Evolutionary conservation across 2,329 filamentous ascomycete species (phyloP).

Genomic region (Ciborinia camelliae): DNA sequence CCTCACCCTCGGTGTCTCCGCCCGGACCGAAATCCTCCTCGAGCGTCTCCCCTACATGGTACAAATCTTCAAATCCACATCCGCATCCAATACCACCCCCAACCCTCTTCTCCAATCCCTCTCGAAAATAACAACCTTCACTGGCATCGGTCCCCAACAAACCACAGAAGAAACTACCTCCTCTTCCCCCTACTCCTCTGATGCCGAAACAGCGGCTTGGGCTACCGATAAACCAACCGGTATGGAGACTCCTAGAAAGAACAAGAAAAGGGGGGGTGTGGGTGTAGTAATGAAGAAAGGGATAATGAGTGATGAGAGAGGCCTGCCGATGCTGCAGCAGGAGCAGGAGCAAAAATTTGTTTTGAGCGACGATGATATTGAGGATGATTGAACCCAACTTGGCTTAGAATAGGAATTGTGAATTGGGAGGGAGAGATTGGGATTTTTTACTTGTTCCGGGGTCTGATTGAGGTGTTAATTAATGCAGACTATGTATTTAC

Average conservation of each 20-base stretch:
- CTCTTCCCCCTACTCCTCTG: too few relatives aligned
- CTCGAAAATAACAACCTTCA: slow-evolving; percentile 3
- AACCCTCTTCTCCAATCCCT: slow-evolving; percentile 6
- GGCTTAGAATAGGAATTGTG: too few relatives aligned
- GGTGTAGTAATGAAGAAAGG: slow-evolving; percentile 31
- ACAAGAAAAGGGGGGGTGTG: slow-evolving; percentile 20
- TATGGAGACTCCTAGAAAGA: slow-evolving; percentile 47
- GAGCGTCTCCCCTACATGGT: slow-evolving; percentile 85
- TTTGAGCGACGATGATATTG: slow-evolving; percentile 81
- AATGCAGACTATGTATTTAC: neutral
- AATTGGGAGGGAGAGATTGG: too few relatives aligned
- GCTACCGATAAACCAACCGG: slow-evolving; percentile 59
- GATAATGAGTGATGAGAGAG: slow-evolving; percentile 21
- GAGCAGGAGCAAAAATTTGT: slow-evolving; percentile 60
- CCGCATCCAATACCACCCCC: neutral
- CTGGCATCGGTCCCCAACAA: slow-evolving; percentile 5
- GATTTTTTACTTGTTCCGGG: neutral
- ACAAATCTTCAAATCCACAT: slow-evolving; percentile 50
- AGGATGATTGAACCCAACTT: slow-evolving; percentile 49
- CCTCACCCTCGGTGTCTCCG: slow-evolving; percentile 58
- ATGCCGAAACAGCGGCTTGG: slow-evolving; percentile 48
- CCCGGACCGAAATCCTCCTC: slow-evolving; percentile 71
- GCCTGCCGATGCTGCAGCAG: slow-evolving; percentile 25
- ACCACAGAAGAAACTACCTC: slow-evolving; percentile 39
- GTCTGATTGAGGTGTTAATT: neutral